phyloP scores from a whole-genome alignment of 345 rosid genomes.

The Camelina sativa region DNA sequence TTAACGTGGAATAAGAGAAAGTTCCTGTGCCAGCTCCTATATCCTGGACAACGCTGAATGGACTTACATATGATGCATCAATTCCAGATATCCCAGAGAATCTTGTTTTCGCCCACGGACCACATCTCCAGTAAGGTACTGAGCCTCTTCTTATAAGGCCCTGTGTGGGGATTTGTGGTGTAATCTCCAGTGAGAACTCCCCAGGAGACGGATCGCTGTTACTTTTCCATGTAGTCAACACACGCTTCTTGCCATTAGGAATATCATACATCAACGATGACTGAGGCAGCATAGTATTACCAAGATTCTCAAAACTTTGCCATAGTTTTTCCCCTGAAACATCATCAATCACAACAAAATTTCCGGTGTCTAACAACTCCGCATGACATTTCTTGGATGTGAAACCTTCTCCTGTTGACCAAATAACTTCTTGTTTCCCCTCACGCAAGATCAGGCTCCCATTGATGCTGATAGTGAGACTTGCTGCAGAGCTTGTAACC shows the following conservation, averaged over 20 bases:
- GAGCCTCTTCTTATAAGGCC: conserved; percentile 30
- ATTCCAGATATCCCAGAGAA: conserved; percentile 35
- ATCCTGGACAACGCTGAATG: conserved; percentile 38
- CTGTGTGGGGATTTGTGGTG: conserved; percentile 38
- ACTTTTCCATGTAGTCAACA: conserved; percentile 41
- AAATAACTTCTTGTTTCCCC: conserved; percentile 25
- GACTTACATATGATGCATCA: conserved; percentile 38
- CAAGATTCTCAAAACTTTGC: conserved; percentile 44
- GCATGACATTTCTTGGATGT: conserved; percentile 26
- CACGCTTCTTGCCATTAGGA: conserved; percentile 22
- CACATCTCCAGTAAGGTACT: conserved; percentile 40
- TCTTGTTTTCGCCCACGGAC: conserved; percentile 43
- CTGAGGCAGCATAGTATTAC: conserved; percentile 39
- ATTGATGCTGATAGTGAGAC: conserved; percentile 29
- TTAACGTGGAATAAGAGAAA: conserved; percentile 21
- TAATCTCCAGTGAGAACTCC: conserved; percentile 34
- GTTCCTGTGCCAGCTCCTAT: conserved; percentile 35
- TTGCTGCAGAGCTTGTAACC: conserved; percentile 25
- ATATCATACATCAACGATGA: conserved; percentile 37
- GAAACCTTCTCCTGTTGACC: conserved; percentile 34
- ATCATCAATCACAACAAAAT: conserved; percentile 36
- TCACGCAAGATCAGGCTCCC: conserved; percentile 36
- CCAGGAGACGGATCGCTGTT: conserved; percentile 36
- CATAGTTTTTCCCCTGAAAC: conserved; percentile 27
- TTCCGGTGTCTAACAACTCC: conserved; percentile 39